phyloP scores from a whole-genome alignment of 2,329 filamentous ascomycete species.

The Penicillium sp. region DNA sequence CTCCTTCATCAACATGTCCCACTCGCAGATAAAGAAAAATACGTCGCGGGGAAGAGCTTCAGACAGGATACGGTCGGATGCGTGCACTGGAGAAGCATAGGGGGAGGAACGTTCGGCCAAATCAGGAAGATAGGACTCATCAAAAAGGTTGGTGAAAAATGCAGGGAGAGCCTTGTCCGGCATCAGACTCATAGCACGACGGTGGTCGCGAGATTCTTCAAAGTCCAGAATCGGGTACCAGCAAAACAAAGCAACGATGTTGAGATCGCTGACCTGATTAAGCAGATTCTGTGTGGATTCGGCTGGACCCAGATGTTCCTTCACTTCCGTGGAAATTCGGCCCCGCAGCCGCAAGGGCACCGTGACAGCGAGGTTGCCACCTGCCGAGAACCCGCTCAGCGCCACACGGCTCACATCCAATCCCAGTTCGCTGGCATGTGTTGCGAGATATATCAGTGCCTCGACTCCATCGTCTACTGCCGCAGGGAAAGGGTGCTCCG shows the following conservation, averaged over 20 bases:
- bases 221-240: constrained; percentile 65
- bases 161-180: constrained; percentile 50
- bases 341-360: constrained; percentile 59
- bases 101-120: constrained; percentile 53
- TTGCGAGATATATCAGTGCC: constrained; percentile 57
- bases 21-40: constrained; percentile 63
- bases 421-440: constrained; percentile 55
- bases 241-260: constrained; percentile 56
- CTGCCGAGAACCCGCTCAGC: constrained; percentile 62
- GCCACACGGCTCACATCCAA: constrained; percentile 58
- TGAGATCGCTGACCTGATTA: constrained; percentile 42
- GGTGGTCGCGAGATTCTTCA: constrained; percentile 58
- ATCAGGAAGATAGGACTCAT: constrained; percentile 48
- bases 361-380: constrained; percentile 61
- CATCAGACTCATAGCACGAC: constrained; percentile 54
- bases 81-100: constrained; percentile 59
- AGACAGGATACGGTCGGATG: constrained; percentile 53
- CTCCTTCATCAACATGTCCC: constrained; percentile 65
- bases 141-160: constrained; percentile 51
- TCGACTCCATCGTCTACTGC: constrained; percentile 64
- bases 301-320: constrained; percentile 26
- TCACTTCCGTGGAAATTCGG: constrained; percentile 21
- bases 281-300: constrained; percentile 39
- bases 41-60: constrained; percentile 58
- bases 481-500: constrained; percentile 61